Evolutionary conservation across 352 stramenopile genomes (phyloP), one percentile per base, ranked within the genome.

Genomic region (Globisporangium cystogenes): DNA sequence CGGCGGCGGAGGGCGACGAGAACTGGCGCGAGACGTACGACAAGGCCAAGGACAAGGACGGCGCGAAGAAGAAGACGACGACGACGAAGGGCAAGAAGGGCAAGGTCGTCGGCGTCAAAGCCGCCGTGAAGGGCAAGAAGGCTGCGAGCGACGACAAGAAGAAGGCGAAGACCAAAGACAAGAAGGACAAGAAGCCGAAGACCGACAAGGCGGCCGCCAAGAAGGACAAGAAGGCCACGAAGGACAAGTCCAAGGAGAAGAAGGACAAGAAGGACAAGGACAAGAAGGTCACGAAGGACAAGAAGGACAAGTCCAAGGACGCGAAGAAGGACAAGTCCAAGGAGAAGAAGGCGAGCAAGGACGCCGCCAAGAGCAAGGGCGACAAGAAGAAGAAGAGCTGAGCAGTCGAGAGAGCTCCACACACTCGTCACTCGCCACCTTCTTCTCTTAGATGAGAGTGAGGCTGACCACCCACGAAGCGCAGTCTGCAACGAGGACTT

Each of bases 1-100:
- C n/a, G n/a, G n/a, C n/a, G 73, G 53, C 15, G 4, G 51, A 74
- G 4, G 68, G 66, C 1, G 82, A 90, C 26, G 74, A 67, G 0
- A 82, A 95, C 63, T 94, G 83, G 82, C 64, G 79, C 4, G 74
- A 86, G 52, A 87, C 84, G 33, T 90, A 87, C 47, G 74, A 87
- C 51, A 51, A 75, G 5, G 74, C 70, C 37, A 87, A 89, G 33
- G 70, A 86, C 55, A 65, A 62, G 42, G 67, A 68, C 39, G 64
- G 67, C 35, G 77, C 85, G 61, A 86, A 89, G 48, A 11, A 21
- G 31, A 53, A 44, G 51, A 82, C 76, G 48, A 76, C 74, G 48
- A n/a, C n/a, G n/a, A n/a, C n/a, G n/a, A n/a, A n/a, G n/a, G n/a
- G n/a, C n/a, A 36, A 57, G 20, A 79, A 83, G 53, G 63, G 54